These are phyloP conservation scores for Aspergillus ochraceoroseus DNA, from an alignment of 2,329 filamentous ascomycete species.

Conservation along the genomic window DNA sequence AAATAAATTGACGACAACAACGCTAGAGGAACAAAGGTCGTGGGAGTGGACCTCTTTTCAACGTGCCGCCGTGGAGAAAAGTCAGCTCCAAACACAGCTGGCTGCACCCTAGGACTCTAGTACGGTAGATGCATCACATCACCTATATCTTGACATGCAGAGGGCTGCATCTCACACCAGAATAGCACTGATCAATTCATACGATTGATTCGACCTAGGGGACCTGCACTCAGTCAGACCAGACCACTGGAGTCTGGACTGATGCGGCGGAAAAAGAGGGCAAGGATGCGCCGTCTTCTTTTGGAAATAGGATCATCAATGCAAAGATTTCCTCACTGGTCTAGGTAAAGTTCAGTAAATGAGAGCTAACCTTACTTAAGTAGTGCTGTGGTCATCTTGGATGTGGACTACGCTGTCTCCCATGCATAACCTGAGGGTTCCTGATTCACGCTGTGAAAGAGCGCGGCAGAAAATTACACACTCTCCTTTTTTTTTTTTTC, in stretches of 20 bases:
- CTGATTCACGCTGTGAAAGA: constrained; percentile 16
- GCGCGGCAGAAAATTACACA: constrained; percentile 20
- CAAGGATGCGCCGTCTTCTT: constrained; percentile 15
- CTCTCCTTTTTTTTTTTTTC: constrained; percentile 3
- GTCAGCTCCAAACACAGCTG: constrained; percentile 13
- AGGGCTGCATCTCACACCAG: constrained; percentile 14
- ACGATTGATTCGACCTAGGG: constrained; percentile 14
- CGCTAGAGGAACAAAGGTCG: constrained; percentile 2
- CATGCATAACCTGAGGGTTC: constrained; percentile 18
- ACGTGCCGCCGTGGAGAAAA: constrained; percentile 19
- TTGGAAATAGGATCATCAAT: constrained; percentile 16
- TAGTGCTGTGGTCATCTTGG: constrained; percentile 17
- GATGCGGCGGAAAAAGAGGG: constrained; percentile 10
- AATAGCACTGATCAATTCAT: constrained; percentile 13
- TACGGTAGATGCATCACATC: constrained; percentile 33
- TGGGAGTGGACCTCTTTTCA: constrained; percentile 22
- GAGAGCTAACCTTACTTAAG: constrained; percentile 25
- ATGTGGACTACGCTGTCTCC: constrained; percentile 21
- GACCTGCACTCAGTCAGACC: constrained; percentile 5
- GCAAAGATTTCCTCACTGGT: constrained; percentile 14
- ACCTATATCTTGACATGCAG: constrained; percentile 25
- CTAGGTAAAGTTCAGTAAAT: constrained; percentile 15
- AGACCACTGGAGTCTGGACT: constrained; percentile 13
- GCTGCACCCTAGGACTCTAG: constrained; percentile 19
- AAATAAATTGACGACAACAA: not conserved